Evolutionary conservation across 164 flowering plant genomes (phyloP).

Genomic region (Magnolia sinica): DNA sequence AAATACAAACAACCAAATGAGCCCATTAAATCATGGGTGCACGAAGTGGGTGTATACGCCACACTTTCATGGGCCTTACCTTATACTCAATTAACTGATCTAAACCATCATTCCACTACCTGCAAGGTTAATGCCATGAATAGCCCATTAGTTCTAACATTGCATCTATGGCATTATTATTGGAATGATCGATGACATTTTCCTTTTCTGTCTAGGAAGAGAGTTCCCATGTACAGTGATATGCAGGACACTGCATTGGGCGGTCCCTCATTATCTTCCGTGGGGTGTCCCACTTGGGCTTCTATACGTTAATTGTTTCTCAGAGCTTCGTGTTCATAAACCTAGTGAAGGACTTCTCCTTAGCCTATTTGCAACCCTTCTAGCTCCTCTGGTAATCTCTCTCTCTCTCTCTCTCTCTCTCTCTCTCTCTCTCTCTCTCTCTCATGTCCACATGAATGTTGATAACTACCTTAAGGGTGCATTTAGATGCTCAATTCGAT

Average conservation of each 20-base stretch:
- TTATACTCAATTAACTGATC: no score
- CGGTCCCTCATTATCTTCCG: slow-evolving; percentile 40
- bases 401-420: background rate
- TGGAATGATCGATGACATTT: background rate
- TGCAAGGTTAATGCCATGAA: no score
- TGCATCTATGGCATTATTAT: background rate
- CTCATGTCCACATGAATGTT: no score
- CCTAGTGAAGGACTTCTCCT: slow-evolving; percentile 57
- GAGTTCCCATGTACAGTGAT: slow-evolving; percentile 57
- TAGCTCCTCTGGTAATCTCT: slow-evolving; percentile 49
- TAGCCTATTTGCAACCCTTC: slow-evolving; percentile 42
- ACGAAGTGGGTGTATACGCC: no score
- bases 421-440: no score
- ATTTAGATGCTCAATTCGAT: background rate
- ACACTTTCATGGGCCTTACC: no score
- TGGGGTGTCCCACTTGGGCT: slow-evolving; percentile 44
- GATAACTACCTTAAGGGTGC: background rate
- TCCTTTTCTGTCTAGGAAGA: slow-evolving; percentile 32
- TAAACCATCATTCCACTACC: no score
- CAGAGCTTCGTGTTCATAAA: slow-evolving; percentile 62
- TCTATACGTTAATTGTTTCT: slow-evolving; percentile 47
- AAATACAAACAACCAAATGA: no score
- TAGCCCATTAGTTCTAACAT: background rate
- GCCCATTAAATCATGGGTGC: no score
- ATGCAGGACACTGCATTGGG: slow-evolving; percentile 50